These are phyloP conservation scores for Acacia concinna DNA, from an alignment of 331 rosid genomes.

Conservation along the genomic window DNA sequence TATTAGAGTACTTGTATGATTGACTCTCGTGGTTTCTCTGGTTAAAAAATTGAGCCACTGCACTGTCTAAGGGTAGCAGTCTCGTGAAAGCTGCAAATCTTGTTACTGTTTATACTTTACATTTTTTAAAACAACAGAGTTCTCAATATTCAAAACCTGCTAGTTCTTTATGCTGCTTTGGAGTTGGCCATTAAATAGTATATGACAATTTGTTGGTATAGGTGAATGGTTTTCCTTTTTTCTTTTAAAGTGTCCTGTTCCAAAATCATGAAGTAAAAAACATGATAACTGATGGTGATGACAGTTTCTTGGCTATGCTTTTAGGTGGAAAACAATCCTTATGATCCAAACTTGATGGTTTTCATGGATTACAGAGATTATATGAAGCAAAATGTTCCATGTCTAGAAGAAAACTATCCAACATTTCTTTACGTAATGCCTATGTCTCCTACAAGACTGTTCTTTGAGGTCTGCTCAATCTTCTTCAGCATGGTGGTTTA, in stretches of 20 bases:
- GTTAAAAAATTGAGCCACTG: conserved; percentile 7
- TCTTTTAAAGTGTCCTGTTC: not conserved
- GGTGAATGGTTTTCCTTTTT: not conserved
- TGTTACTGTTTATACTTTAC: not conserved
- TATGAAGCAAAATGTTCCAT: conserved; percentile 56
- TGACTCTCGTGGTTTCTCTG: too few relatives aligned
- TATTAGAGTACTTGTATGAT: not conserved
- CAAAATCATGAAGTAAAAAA: not conserved
- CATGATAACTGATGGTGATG: conserved; percentile 23
- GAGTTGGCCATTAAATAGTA: conserved; percentile 22
- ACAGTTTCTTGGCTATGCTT: conserved; percentile 26
- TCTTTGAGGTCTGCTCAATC: conserved; percentile 78
- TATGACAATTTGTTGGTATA: not conserved
- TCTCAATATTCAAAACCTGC: conserved; percentile 13
- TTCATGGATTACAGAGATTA: conserved; percentile 97
- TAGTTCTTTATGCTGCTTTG: conserved; percentile 25
- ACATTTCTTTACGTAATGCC: conserved; percentile 97
- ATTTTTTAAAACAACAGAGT: conserved; percentile 1
- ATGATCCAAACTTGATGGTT: conserved; percentile 94
- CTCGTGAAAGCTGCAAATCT: conserved; percentile 5
- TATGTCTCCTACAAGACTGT: conserved; percentile 81
- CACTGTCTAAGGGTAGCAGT: not conserved
- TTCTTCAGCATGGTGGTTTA: conserved; percentile 20
- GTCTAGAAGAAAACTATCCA: conserved; percentile 72
- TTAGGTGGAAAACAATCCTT: conserved; percentile 92